Evolutionary conservation across 2,329 filamentous ascomycete species (phyloP).

Genomic region (Apiospora arundinis): DNA sequence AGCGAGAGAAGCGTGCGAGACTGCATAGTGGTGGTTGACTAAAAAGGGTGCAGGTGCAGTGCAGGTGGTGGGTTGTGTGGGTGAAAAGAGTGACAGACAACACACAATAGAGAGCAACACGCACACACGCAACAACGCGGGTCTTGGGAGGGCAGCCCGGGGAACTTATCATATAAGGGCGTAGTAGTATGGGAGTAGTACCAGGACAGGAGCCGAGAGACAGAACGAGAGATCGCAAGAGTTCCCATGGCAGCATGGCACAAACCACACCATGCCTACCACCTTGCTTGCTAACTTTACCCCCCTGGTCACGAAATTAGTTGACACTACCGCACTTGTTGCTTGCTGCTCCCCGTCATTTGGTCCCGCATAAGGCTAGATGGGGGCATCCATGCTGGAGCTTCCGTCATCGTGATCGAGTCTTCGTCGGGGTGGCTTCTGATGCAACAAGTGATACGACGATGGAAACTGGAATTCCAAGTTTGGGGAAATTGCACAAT

Average conservation of each 20-base stretch:
- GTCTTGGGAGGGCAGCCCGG: background rate
- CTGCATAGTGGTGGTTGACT: slow-evolving; percentile 31
- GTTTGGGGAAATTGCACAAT: slow-evolving; percentile 35
- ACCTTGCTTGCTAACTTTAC: background rate
- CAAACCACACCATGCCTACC: slow-evolving; percentile 19
- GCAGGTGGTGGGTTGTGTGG: slow-evolving; percentile 24
- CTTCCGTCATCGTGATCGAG: slow-evolving; percentile 4
- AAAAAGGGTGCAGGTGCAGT: too few species aligned
- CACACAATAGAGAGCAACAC: slow-evolving; percentile 25
- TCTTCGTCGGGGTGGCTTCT: slow-evolving; percentile 26
- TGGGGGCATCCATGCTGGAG: slow-evolving; percentile 11
- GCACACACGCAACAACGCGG: background rate
- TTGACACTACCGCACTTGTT: slow-evolving; percentile 20
- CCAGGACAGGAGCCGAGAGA: background rate
- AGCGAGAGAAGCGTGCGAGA: slow-evolving; percentile 33
- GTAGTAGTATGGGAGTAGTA: too few species aligned
- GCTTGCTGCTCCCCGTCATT: slow-evolving; percentile 28
- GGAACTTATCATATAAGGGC: slow-evolving; percentile 33
- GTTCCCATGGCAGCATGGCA: background rate
- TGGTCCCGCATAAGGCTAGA: slow-evolving; percentile 31
- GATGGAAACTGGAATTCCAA: slow-evolving; percentile 30
- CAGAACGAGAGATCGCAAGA: slow-evolving; percentile 8
- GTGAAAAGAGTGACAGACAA: slow-evolving; percentile 26
- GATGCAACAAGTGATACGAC: slow-evolving; percentile 27
- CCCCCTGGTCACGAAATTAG: slow-evolving; percentile 11